These are phyloP conservation scores for Saturnispora silvae DNA, from an alignment of 805 yeast genomes.

Conservation along the genomic window DNA sequence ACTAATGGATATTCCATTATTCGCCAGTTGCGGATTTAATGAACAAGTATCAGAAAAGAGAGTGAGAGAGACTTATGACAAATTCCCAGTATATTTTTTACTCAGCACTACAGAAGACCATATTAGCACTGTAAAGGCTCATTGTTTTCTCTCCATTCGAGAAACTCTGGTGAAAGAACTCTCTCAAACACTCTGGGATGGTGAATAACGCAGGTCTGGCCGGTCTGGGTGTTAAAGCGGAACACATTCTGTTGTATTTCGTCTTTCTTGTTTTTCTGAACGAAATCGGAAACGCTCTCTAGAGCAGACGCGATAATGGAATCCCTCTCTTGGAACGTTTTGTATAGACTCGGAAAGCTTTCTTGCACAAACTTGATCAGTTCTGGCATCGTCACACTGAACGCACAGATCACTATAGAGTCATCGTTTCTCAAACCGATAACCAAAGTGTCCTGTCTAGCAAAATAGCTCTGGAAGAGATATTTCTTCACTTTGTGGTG, in stretches of 20 bases:
- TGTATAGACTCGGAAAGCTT: background rate
- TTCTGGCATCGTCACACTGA: background rate
- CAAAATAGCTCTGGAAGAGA: constrained; percentile 12
- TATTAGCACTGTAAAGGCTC: background rate
- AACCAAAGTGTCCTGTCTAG: constrained; percentile 9
- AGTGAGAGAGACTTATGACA: background rate
- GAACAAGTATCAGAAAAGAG: too few species aligned
- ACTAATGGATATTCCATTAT: constrained; percentile 35
- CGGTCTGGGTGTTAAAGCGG: background rate
- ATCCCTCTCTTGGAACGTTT: constrained; percentile 1
- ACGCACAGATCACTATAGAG: constrained; percentile 1
- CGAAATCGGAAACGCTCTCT: background rate
- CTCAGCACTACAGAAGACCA: too few species aligned
- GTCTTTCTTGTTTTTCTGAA: constrained; percentile 1
- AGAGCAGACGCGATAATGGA: background rate
- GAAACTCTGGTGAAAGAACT: background rate
- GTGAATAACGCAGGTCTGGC: background rate
- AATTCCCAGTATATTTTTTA: background rate
- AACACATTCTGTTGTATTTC: constrained; percentile 4
- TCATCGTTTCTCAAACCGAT: constrained; percentile 11
- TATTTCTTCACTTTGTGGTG: constrained; percentile 5
- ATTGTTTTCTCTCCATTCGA: background rate
- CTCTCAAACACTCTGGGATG: background rate
- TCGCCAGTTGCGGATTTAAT: too few species aligned
- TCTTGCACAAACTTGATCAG: constrained; percentile 10